phyloP scores from a whole-genome alignment of 148 eudicot genomes.

The Rhododendron mucronatum region DNA sequence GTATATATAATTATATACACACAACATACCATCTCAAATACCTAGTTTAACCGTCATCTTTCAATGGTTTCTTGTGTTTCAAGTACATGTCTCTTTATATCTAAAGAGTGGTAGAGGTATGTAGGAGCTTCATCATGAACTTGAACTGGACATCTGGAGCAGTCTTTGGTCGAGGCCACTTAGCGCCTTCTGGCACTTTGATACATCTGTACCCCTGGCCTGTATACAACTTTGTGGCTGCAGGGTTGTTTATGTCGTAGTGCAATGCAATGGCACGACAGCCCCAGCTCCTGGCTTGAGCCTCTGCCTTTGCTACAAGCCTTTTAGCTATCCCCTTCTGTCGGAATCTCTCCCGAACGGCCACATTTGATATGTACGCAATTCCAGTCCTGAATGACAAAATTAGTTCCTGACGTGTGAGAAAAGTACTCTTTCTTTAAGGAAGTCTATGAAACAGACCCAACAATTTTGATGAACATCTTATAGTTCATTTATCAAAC shows the following conservation, averaged over 20 bases:
- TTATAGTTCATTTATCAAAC: background rate
- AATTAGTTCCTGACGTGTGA: background rate
- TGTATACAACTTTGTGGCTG: conserved; percentile 63
- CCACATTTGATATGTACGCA: conserved; percentile 91
- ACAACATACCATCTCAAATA: background rate
- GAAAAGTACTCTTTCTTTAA: background rate
- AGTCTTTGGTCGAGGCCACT: conserved; percentile 90
- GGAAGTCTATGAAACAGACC: background rate
- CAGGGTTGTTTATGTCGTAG: conserved; percentile 65
- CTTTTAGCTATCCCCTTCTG: conserved; percentile 75
- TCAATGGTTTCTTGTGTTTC: background rate
- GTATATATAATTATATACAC: background rate
- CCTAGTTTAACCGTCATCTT: background rate
- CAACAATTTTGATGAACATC: background rate
- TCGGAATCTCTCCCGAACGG: conserved; percentile 77
- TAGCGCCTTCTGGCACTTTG: conserved; percentile 72
- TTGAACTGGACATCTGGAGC: conserved; percentile 61
- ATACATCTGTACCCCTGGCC: conserved; percentile 65
- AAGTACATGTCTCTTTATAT: background rate
- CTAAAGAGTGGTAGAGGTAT: conserved; percentile 13
- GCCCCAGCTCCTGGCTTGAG: conserved; percentile 83
- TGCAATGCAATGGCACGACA: conserved; percentile 86
- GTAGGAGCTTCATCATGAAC: conserved; percentile 89
- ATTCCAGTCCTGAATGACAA: conserved; percentile 56
- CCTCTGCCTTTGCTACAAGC: conserved; percentile 75